Conservation (phyloP, 495 filamentous ascomycete species). For the Echria macrotheca region DNA sequence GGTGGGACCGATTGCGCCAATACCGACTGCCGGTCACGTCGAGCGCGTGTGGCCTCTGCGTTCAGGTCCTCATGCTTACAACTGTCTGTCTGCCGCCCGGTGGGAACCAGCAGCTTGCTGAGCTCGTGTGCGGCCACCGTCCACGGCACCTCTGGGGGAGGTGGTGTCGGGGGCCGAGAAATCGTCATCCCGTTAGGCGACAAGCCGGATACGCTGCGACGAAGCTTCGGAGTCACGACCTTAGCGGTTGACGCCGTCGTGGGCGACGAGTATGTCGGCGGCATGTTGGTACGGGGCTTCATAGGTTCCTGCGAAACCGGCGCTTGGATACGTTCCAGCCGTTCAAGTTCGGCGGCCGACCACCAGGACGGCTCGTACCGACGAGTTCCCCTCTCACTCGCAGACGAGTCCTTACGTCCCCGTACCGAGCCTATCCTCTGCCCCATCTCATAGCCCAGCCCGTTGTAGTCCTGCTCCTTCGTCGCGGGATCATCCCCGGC, state of each 20-base stretch:
- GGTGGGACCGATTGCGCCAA: constrained; percentile 28
- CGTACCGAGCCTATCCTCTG: constrained; percentile 38
- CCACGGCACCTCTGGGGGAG: constrained; percentile 78
- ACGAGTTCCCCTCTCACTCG: constrained; percentile 20
- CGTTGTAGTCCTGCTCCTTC: constrained; percentile 36
- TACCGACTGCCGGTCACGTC: constrained; percentile 56
- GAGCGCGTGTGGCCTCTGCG: constrained; percentile 54
- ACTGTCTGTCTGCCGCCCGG: constrained; percentile 62
- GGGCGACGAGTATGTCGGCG: constrained; percentile 63
- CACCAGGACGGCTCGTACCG: constrained; percentile 72
- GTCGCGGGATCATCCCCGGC: constrained; percentile 45
- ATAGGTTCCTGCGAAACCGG: constrained; percentile 37
- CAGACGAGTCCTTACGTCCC: constrained; percentile 27
- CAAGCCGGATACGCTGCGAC: constrained; percentile 38
- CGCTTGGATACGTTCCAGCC: constrained; percentile 46
- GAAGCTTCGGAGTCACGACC: constrained; percentile 54
- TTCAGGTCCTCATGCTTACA: constrained; percentile 71
- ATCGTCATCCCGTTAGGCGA: constrained; percentile 27
- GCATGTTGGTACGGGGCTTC: constrained; percentile 48
- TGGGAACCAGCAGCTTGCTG: constrained; percentile 75
- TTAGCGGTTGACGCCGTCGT: constrained; percentile 79
- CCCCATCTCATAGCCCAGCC: constrained; percentile 49
- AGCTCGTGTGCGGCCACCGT: constrained; percentile 73
- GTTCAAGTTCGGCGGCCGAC: constrained; percentile 59
- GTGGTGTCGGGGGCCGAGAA: constrained; percentile 47